Percentiles rank a stretch among this genome's conserved stretches.
These are phyloP conservation scores for Aspergillus indologenus DNA, from an alignment of 495 filamentous ascomycete genomes.

Conservation along the genomic window DNA sequence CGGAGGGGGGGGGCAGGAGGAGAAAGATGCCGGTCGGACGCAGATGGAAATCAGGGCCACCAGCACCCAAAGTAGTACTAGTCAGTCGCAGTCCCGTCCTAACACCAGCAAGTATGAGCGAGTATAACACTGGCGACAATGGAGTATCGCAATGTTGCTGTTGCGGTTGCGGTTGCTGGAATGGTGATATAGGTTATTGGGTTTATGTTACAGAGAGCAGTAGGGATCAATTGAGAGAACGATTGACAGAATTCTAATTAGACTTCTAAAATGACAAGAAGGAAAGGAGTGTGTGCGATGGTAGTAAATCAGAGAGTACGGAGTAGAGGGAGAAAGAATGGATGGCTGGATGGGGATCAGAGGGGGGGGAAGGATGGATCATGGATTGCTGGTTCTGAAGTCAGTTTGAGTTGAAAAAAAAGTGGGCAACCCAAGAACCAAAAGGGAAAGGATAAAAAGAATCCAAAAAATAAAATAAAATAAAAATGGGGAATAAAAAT, in stretches of 20 bases:
- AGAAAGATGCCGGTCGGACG: conserved; percentile 6
- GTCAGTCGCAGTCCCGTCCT: background rate
- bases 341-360: background rate
- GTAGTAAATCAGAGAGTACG: background rate
- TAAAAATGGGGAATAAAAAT: too few relatives aligned
- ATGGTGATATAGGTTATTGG: too few relatives aligned
- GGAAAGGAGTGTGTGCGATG: background rate
- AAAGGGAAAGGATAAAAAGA: background rate
- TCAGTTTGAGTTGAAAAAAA: background rate
- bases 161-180: too few relatives aligned
- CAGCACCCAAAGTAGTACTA: background rate
- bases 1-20: background rate
- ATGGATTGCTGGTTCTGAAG: background rate
- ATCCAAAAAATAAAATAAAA: background rate
- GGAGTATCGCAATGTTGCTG: background rate
- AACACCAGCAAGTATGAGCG: background rate
- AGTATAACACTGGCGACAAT: background rate
- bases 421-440: background rate
- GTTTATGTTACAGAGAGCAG: too few relatives aligned
- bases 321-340: background rate
- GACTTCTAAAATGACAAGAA: background rate
- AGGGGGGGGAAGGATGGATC: too few relatives aligned
- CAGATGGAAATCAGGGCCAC: conserved; percentile 4
- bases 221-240: too few relatives aligned
- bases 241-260: background rate